Percentiles rank a stretch among this genome's conserved stretches.
These are phyloP conservation scores for Aspergillus pseudoviridinutans DNA, from an alignment of 2,329 filamentous ascomycete genomes.

Conservation along the genomic window DNA sequence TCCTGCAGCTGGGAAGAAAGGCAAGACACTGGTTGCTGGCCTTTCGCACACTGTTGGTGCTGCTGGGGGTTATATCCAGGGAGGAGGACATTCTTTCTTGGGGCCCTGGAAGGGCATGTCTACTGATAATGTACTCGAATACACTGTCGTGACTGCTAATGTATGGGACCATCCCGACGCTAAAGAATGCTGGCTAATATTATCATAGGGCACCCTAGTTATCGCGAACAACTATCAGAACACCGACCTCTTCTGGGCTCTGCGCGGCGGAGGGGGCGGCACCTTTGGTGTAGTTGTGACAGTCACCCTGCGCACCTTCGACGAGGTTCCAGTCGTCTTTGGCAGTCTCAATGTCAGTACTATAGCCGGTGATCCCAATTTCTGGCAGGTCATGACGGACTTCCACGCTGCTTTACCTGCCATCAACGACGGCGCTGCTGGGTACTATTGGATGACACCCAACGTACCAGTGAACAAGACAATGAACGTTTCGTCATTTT, in stretches of 20 bases:
- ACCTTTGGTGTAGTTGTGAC: conserved; percentile 39
- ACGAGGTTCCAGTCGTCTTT: background rate
- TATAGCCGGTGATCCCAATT: background rate
- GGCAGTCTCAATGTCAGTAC: background rate
- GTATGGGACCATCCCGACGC: background rate
- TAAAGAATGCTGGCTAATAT: background rate
- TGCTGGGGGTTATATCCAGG: conserved; percentile 36
- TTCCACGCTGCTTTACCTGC: background rate
- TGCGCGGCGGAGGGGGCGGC: conserved; percentile 55
- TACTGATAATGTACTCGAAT: conserved; percentile 47
- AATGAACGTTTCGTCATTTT: background rate
- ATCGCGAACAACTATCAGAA: conserved; percentile 38
- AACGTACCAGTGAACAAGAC: background rate
- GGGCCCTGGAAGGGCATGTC: conserved; percentile 49
- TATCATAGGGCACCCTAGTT: conserved; percentile 37
- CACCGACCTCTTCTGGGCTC: conserved; percentile 48
- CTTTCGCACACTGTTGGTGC: conserved; percentile 14
- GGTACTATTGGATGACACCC: background rate
- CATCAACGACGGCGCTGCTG: background rate
- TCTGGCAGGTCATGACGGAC: background rate
- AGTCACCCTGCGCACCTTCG: background rate
- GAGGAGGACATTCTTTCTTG: conserved; percentile 43
- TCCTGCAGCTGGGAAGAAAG: background rate
- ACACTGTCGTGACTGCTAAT: conserved; percentile 47
- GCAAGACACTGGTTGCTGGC: conserved; percentile 6